These are phyloP conservation scores for Herpetospermum pedunculosum DNA, from an alignment of 306 rosid species.

Conservation along the genomic window DNA sequence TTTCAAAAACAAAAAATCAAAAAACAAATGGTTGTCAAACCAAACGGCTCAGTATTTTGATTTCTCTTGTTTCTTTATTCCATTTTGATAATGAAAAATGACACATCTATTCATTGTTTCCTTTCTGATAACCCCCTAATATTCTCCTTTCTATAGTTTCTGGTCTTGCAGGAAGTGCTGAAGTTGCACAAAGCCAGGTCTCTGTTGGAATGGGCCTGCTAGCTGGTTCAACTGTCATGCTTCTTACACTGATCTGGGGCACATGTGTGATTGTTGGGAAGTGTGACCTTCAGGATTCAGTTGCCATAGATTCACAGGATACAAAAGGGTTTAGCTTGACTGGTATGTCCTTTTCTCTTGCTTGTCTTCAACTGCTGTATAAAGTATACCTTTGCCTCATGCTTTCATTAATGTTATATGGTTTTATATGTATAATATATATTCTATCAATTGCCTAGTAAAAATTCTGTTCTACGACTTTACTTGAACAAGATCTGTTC, in stretches of 20 bases:
- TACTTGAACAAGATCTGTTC: no score
- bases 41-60: no score
- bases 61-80: not conserved
- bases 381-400: not conserved
- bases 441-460: not conserved
- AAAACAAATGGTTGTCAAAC: no score
- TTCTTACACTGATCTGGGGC: conserved; percentile 54
- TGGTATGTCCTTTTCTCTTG: conserved; percentile 14
- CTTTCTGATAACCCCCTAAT: not conserved
- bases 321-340: conserved; percentile 35
- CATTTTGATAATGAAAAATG: not conserved
- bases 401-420: not conserved
- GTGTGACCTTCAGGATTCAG: conserved; percentile 29
- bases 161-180: conserved; percentile 45
- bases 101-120: not conserved
- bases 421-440: not conserved
- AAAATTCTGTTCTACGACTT: not conserved
- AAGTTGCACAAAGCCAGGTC: conserved; percentile 56
- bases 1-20: no score
- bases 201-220: conserved; percentile 67
- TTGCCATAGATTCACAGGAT: conserved; percentile 22
- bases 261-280: conserved; percentile 54
- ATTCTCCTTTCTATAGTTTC: conserved; percentile 33
- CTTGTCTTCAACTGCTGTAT: not conserved
- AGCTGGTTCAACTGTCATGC: conserved; percentile 74